Base-by-base conservation (phyloP, 1,284 basidiomycete species). In the Coniophora puteana region DNA sequence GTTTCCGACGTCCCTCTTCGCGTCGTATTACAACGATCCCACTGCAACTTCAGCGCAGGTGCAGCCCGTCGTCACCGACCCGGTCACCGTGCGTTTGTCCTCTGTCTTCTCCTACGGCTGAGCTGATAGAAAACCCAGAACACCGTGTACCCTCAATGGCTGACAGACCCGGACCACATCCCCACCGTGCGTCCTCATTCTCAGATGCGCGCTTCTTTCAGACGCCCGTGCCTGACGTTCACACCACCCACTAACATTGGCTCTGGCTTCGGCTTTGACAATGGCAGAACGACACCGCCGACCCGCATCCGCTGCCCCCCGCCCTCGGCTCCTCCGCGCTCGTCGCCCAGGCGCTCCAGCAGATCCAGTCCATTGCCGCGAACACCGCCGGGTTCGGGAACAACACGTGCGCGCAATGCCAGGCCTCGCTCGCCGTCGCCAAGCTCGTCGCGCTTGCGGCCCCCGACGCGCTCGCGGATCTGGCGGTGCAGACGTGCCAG, bases 1-100 rank as follows among this genome's bases (percentile, higher is more conserved):
- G 4, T 84, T 85, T 56, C 83, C 83, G 2, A 82, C 80, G 3
- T 74, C 77, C 5, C 59, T 71, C 26, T 86, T 76, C 57, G 53
- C 63, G n/a, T 55, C 70, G 46, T 89, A 87, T 58, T 85, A 80
- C 60, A 84, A 87, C 56, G 62, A 73, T 47, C 83, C 86, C 17
- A 86, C 82, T 4, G 79, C 74, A 25, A 86, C 83, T 1, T 70
- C 69, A 13, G 74, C 68, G 4, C 81, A 87, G 56, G 76, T 78
- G 4, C 82, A 87, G 57, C 86, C 83, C 23, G 69, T 84, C 40
- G 73, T 87, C 36, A 75, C 80, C 3, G 83, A 88, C 53, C 78
- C 80, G 8, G 71, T 85, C 18, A 68, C 69, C 22, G 83, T 81
- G 58, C 51, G 66, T 51, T 50, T 38, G 52, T 52, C 27, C 39